These are phyloP conservation scores for Venustampulla echinocandica DNA, from an alignment of 495 filamentous ascomycete genomes.

Conservation along the genomic window DNA sequence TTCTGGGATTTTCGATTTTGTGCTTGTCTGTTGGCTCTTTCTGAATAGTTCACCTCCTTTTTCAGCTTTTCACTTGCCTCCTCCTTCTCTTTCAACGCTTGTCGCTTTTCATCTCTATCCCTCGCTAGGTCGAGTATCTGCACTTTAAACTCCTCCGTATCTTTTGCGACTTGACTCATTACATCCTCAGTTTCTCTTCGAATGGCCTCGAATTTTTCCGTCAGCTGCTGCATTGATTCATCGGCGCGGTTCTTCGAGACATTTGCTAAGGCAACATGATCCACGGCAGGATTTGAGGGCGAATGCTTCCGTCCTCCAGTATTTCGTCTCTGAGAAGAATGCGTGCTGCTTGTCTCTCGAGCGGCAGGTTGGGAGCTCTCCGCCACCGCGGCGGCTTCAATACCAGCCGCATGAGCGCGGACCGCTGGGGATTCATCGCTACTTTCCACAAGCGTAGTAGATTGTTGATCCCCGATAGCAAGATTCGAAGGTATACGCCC, in stretches of 20 bases:
- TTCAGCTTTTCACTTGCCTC: conserved; percentile 73
- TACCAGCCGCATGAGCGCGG: conserved; percentile 33
- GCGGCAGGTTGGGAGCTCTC: conserved; percentile 43
- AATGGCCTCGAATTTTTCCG: conserved; percentile 60
- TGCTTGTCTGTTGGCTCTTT: conserved; percentile 74
- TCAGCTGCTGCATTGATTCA: conserved; percentile 43
- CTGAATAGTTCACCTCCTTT: conserved; percentile 69
- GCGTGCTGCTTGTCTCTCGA: conserved; percentile 53
- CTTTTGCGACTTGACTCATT: conserved; percentile 43
- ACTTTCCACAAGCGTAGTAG: conserved; percentile 31
- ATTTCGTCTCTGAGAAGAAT: conserved; percentile 51
- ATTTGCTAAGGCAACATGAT: conserved; percentile 36
- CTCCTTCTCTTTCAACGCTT: conserved; percentile 73
- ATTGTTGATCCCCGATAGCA: conserved; percentile 35
- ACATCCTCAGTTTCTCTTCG: conserved; percentile 61
- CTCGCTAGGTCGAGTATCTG: conserved; percentile 49
- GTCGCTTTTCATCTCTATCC: conserved; percentile 65
- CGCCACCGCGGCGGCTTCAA: conserved; percentile 47
- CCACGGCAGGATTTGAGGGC: conserved; percentile 56
- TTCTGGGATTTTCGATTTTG: conserved; percentile 71
- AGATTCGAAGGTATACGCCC: conserved; percentile 45
- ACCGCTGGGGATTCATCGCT: conserved; percentile 25
- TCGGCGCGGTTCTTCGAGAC: conserved; percentile 8
- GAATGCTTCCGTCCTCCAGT: conserved; percentile 68
- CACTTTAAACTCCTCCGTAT: conserved; percentile 67